Evolutionary conservation across 495 filamentous ascomycete genomes (phyloP).

Genomic region (Aspergillus wentii): DNA sequence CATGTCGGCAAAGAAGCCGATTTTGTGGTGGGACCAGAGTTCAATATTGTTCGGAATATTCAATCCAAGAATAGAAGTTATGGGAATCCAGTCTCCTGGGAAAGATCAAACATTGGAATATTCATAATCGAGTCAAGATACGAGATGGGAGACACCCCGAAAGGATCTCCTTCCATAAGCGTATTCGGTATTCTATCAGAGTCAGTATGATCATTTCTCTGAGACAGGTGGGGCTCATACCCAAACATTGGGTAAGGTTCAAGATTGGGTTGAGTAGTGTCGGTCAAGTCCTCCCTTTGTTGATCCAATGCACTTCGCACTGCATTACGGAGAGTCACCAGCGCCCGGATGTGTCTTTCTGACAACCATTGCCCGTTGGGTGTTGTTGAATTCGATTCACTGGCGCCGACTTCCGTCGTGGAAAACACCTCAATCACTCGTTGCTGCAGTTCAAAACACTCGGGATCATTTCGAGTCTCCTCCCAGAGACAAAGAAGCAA

Average conservation of each 20-base stretch:
- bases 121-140: conserved; percentile 38
- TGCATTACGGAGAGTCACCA: conserved; percentile 24
- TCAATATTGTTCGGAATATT: too few relatives aligned
- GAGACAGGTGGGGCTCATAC: not conserved
- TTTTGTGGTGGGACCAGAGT: too few relatives aligned
- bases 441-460: conserved; percentile 29
- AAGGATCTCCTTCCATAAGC: conserved; percentile 4
- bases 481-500: conserved; percentile 36
- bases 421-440: conserved; percentile 30
- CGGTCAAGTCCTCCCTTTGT: conserved; percentile 4
- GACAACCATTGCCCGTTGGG: conserved; percentile 29
- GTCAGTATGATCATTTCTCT: not conserved
- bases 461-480: conserved; percentile 28
- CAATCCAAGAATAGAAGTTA: too few relatives aligned
- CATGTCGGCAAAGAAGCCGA: too few relatives aligned
- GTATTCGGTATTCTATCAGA: not conserved
- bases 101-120: conserved; percentile 27
- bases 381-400: conserved; percentile 5
- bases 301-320: conserved; percentile 16
- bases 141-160: conserved; percentile 23
- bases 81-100: conserved; percentile 13
- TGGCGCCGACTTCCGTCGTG: conserved; percentile 13
- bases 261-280: conserved; percentile 1
- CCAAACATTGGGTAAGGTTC: conserved; percentile 1
- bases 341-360: conserved; percentile 26